Conservation (phyloP, 768 basidiomycete species). For the Suillus fuscotomentosus region DNA sequence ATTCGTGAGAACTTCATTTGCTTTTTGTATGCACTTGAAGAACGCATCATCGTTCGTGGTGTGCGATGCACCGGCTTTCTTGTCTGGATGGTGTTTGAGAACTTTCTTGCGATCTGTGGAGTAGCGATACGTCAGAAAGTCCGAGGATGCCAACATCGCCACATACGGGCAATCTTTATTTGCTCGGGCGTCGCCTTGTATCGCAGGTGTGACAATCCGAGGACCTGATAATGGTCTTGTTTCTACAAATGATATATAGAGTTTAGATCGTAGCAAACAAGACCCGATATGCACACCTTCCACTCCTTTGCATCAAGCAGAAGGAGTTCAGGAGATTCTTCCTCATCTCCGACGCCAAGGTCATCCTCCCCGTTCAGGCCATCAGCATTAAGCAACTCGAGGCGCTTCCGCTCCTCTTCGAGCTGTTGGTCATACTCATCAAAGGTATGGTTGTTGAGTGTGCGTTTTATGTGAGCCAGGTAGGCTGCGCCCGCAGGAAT, state of each 20-base stretch:
- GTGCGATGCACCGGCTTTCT: conserved; percentile 76
- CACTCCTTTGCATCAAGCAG: conserved; percentile 94
- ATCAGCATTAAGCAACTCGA: conserved; percentile 46
- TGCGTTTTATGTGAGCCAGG: conserved; percentile 76
- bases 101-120: conserved; percentile 92
- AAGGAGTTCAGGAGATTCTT: conserved; percentile 69
- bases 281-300: conserved; percentile 62
- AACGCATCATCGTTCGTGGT: conserved; percentile 96
- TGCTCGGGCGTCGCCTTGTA: conserved; percentile 86
- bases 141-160: neutral
- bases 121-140: neutral
- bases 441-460: conserved; percentile 75
- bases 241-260: conserved; percentile 48
- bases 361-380: conserved; percentile 67
- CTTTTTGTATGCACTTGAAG: conserved; percentile 99
- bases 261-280: neutral
- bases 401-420: conserved; percentile 50
- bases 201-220: conserved; percentile 89
- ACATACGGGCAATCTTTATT: conserved; percentile 94
- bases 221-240: conserved; percentile 98
- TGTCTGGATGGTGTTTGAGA: conserved; percentile 98
- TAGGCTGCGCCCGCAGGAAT: conserved; percentile 89
- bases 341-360: conserved; percentile 90
- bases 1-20: conserved; percentile 90
- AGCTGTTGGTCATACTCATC: conserved; percentile 76